Conservation (phyloP, 768 basidiomycete genomes). For the Boletus huronensis region DNA sequence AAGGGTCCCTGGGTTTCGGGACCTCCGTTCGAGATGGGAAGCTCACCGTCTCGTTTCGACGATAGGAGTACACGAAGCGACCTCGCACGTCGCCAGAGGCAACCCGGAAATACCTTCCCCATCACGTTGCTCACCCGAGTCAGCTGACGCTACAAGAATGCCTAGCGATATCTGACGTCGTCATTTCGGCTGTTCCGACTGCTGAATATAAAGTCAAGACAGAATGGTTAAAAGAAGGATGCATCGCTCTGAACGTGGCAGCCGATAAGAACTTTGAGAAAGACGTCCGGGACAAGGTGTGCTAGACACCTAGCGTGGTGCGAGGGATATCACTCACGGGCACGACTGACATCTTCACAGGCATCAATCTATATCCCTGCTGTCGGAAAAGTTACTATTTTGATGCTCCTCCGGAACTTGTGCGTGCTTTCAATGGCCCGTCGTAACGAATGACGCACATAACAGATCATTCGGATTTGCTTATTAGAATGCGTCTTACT, state of each 20-base stretch:
- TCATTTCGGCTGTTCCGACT: slow-evolving; percentile 90
- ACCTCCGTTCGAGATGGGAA: not conserved
- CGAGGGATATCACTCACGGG: slow-evolving; percentile 10
- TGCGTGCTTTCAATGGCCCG: slow-evolving; percentile 38
- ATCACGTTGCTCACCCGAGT: slow-evolving; percentile 75
- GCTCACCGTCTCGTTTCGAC: not conserved
- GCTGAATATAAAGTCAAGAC: slow-evolving; percentile 87
- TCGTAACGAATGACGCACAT: slow-evolving; percentile 3
- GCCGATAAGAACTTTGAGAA: slow-evolving; percentile 96
- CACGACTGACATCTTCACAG: slow-evolving; percentile 25
- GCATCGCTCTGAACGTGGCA: slow-evolving; percentile 88
- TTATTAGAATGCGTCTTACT: slow-evolving; percentile 28
- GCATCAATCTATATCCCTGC: slow-evolving; percentile 93
- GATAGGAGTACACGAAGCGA: slow-evolving; percentile 89
- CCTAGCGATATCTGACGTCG: slow-evolving; percentile 83
- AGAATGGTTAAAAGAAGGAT: slow-evolving; percentile 87
- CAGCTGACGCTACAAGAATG: slow-evolving; percentile 72
- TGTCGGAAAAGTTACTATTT: slow-evolving; percentile 96
- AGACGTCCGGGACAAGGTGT: slow-evolving; percentile 87
- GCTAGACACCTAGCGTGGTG: slow-evolving; percentile 11
- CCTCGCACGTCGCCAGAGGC: slow-evolving; percentile 45
- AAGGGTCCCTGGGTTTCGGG: not conserved
- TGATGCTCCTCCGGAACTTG: slow-evolving; percentile 97
- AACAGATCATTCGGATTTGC: not conserved
- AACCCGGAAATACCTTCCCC: slow-evolving; percentile 70